Percentiles rank a stretch among this genome's conserved stretches.
These are phyloP conservation scores for Scheffersomyces ergatensis DNA, from an alignment of 805 yeast species.

Conservation along the genomic window DNA sequence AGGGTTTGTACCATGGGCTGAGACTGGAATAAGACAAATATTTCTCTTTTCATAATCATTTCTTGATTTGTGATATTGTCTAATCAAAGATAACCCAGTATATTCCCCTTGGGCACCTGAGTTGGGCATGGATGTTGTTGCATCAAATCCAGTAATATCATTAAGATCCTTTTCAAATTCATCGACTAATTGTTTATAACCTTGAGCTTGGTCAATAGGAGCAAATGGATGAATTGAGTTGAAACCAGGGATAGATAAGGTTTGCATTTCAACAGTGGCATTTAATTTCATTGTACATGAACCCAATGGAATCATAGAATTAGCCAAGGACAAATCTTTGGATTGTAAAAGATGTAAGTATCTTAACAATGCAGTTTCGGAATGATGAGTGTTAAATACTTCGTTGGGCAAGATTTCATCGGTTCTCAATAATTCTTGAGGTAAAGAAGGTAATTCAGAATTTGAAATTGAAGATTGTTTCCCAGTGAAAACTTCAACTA, in stretches of 20 bases:
- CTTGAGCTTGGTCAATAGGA: constrained; percentile 84
- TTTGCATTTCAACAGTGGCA: constrained; percentile 92
- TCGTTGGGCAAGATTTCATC: constrained; percentile 64
- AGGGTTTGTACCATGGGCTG: constrained; percentile 98
- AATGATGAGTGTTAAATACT: constrained; percentile 84
- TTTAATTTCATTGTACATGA: constrained; percentile 98
- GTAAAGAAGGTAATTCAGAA: constrained; percentile 46
- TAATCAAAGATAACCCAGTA: constrained; percentile 86
- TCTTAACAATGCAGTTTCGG: constrained; percentile 93
- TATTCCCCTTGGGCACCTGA: constrained; percentile 99
- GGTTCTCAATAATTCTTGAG: constrained; percentile 48
- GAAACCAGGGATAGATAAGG: constrained; percentile 94
- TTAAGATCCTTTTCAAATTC: constrained; percentile 84
- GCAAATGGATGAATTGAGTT: constrained; percentile 88
- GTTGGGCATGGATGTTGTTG: constrained; percentile 91
- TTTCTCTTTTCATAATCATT: constrained; percentile 71
- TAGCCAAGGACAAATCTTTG: constrained; percentile 89
- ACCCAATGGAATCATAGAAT: constrained; percentile 96
- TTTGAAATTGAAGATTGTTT: constrained; percentile 8
- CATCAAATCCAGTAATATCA: constrained; percentile 90
- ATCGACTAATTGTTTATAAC: constrained; percentile 70
- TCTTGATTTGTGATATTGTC: constrained; percentile 65
- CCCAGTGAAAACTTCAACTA: constrained; percentile 62
- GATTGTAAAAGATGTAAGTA: constrained; percentile 80
- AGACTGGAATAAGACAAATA: constrained; percentile 90